Percentiles rank a stretch among this genome's conserved stretches.
phyloP scores from a whole-genome alignment of 1,284 basidiomycete genomes.

The Anthracocystis setariae region DNA sequence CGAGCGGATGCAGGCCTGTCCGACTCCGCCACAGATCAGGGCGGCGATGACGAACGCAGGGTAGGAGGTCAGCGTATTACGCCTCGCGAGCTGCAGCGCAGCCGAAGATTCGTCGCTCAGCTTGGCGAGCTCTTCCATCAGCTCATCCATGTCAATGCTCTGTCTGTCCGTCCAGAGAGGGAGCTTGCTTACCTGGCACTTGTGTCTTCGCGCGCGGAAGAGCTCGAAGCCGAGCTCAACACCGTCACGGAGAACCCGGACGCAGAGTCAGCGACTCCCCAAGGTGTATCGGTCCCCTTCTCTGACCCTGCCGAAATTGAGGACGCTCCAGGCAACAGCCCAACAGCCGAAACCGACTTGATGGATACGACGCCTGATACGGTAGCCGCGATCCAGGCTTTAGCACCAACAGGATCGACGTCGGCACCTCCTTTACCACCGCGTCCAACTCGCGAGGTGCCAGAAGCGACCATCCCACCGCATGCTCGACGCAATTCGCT shows the following conservation, averaged over 20 bases:
- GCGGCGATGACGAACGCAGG: constrained; percentile 61
- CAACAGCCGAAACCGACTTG: constrained; percentile 2
- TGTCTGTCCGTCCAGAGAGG: constrained; percentile 81
- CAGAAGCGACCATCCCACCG: constrained; percentile 17
- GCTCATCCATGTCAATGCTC: constrained; percentile 76
- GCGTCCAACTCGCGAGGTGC: constrained; percentile 18
- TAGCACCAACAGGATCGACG: background rate
- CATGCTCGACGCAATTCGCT: constrained; percentile 53
- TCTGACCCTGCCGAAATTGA: constrained; percentile 13
- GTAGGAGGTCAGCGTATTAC: constrained; percentile 87
- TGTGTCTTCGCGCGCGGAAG: constrained; percentile 87
- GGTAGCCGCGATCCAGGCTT: background rate
- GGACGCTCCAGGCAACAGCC: too few species aligned
- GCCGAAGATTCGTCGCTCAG: constrained; percentile 80
- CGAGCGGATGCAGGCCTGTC: constrained; percentile 67
- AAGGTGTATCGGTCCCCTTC: background rate
- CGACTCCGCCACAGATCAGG: background rate
- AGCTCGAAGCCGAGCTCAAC: constrained; percentile 65
- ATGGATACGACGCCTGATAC: constrained; percentile 34
- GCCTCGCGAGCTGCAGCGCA: constrained; percentile 80
- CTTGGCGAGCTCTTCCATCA: constrained; percentile 82
- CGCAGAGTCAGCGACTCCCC: too few species aligned
- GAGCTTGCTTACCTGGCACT: constrained; percentile 92
- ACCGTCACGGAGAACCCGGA: constrained; percentile 7
- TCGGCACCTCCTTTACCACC: constrained; percentile 26